These are phyloP conservation scores for Talaromyces islandicus DNA, from an alignment of 2,329 filamentous ascomycete genomes.

Conservation along the genomic window DNA sequence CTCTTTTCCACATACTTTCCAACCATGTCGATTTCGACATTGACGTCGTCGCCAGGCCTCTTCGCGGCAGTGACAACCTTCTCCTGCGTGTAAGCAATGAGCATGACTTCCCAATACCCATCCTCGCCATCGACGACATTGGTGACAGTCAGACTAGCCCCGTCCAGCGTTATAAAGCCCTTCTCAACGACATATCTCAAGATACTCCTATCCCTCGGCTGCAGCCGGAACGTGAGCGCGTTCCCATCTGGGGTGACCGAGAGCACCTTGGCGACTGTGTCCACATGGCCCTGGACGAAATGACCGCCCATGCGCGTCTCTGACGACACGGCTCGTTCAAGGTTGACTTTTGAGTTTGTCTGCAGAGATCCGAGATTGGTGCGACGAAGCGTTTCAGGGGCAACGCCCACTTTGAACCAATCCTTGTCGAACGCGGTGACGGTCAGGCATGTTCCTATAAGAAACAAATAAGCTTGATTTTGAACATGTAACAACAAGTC, in stretches of 20 bases:
- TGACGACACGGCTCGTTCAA: conserved; percentile 87
- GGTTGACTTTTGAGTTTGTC: conserved; percentile 68
- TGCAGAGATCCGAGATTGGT: conserved; percentile 82
- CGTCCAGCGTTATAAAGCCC: conserved; percentile 90
- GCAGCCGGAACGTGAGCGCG: conserved; percentile 78
- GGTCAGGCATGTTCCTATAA: conserved; percentile 74
- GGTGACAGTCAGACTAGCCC: conserved; percentile 89
- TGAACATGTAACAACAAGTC: background rate
- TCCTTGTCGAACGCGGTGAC: conserved; percentile 64
- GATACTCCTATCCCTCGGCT: conserved; percentile 62
- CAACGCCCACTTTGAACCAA: conserved; percentile 84
- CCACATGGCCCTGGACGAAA: conserved; percentile 96
- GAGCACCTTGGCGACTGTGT: conserved; percentile 73
- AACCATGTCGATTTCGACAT: conserved; percentile 87
- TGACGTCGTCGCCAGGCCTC: conserved; percentile 72
- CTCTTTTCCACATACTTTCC: conserved; percentile 68
- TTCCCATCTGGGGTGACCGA: conserved; percentile 77
- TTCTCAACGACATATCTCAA: conserved; percentile 91
- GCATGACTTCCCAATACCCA: conserved; percentile 92
- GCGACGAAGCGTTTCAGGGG: conserved; percentile 89
- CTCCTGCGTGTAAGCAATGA: conserved; percentile 94
- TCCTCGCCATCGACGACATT: conserved; percentile 70
- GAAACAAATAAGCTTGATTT: background rate
- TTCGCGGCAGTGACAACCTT: conserved; percentile 79
- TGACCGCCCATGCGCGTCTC: conserved; percentile 96